Conservation (phyloP, 2,329 filamentous ascomycete genomes). For the Aspergillus chevalieri region DNA sequence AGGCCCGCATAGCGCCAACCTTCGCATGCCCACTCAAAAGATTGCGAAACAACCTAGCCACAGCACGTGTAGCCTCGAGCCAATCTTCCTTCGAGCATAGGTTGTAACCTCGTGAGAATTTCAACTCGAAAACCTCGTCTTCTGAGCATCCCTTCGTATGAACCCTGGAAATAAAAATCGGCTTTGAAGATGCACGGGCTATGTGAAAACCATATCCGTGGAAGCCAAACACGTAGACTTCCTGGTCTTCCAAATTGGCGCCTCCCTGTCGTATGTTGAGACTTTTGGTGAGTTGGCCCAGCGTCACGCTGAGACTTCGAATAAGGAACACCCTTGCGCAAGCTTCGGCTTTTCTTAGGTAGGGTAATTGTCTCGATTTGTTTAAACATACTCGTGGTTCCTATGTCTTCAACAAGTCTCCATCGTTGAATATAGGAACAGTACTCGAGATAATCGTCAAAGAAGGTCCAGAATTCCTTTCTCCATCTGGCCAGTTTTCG, state of each 20-base stretch:
- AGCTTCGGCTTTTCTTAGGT: constrained; percentile 2
- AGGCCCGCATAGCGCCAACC: constrained; percentile 5
- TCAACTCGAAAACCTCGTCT: constrained; percentile 1
- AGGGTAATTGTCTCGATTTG: constrained; percentile 1
- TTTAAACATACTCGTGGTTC: neutral
- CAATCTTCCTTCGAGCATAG: constrained; percentile 8
- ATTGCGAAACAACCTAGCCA: constrained; percentile 9
- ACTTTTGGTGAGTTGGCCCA: constrained; percentile 8
- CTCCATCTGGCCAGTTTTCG: neutral
- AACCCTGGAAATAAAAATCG: neutral
- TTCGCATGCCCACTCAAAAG: constrained; percentile 9
- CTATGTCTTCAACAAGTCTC: neutral
- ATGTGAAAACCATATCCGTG: constrained; percentile 3
- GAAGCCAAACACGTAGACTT: constrained; percentile 6
- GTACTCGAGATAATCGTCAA: neutral
- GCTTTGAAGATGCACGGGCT: constrained; percentile 1
- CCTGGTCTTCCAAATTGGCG: neutral
- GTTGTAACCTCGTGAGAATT: constrained; percentile 9
- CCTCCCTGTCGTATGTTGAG: neutral
- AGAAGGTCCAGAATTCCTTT: constrained; percentile 1
- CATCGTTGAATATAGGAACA: neutral
- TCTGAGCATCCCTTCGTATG: constrained; percentile 1
- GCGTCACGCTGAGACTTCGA: constrained; percentile 5
- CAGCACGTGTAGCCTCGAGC: constrained; percentile 7
- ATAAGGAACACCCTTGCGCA: neutral